These are phyloP conservation scores for Crithidia thermophila DNA, from an alignment of 208 protist genomes.

Conservation along the genomic window DNA sequence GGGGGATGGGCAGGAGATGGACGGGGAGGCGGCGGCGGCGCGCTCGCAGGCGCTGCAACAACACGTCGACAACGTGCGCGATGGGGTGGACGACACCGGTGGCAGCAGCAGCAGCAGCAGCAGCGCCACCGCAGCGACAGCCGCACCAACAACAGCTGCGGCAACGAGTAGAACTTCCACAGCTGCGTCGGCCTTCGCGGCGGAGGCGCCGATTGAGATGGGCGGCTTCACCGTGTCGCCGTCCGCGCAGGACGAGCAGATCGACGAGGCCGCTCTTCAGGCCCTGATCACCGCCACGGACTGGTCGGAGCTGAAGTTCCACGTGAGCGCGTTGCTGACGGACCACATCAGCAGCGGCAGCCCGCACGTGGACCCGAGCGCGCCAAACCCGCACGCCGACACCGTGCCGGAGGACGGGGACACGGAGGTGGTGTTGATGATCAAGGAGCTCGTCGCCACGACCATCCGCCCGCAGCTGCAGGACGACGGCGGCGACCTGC, in stretches of 20 bases:
- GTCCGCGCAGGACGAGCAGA: constrained; percentile 32
- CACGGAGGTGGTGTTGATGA: constrained; percentile 84
- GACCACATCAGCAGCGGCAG: constrained; percentile 83
- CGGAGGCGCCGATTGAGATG: constrained; percentile 33
- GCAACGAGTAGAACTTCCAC: background rate
- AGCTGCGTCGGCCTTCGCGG: background rate
- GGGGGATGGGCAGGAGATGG: constrained; percentile 10
- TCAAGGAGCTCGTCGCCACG: constrained; percentile 91
- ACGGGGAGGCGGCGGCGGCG: constrained; percentile 37
- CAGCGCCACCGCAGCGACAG: background rate
- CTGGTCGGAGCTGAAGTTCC: constrained; percentile 84
- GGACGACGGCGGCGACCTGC: constrained; percentile 92
- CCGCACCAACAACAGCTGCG: background rate
- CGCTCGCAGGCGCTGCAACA: constrained; percentile 65
- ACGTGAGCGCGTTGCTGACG: constrained; percentile 82
- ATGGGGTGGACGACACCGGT: background rate
- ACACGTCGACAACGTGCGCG: constrained; percentile 30
- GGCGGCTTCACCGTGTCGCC: constrained; percentile 44
- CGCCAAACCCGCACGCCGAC: constrained; percentile 85
- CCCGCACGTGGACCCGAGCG: constrained; percentile 70
- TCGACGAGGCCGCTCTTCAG: constrained; percentile 63
- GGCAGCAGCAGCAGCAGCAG: background rate
- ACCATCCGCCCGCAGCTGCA: constrained; percentile 90
- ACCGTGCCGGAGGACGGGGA: constrained; percentile 83
- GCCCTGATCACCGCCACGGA: constrained; percentile 61